phyloP scores from a whole-genome alignment of 192 early-diverging fungal genomes.

The Backusella australiensis region DNA sequence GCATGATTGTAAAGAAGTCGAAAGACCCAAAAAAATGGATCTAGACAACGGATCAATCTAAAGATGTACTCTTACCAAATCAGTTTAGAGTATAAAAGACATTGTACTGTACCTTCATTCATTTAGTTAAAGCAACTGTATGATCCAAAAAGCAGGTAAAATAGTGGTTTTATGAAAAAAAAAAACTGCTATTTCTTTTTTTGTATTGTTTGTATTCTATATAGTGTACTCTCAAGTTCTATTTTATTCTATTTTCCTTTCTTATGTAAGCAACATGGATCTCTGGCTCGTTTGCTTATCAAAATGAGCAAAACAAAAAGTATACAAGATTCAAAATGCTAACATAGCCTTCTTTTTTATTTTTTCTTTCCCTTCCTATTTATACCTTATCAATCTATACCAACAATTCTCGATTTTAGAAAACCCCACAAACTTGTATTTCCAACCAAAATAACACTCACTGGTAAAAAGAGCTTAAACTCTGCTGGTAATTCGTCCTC shows the following conservation, averaged over 20 bases:
- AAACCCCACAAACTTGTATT: background rate
- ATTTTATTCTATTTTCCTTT: background rate
- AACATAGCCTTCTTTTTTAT: background rate
- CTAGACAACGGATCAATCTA: background rate
- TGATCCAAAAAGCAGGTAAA: background rate
- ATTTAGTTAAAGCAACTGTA: background rate
- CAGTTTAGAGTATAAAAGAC: background rate
- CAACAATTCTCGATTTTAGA: background rate
- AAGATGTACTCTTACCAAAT: background rate
- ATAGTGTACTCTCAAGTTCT: background rate
- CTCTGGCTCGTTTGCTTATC: no score
- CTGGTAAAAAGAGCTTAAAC: slow-evolving; percentile 87
- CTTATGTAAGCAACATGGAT: background rate
- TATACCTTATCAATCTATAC: slow-evolving; percentile 8
- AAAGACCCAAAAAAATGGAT: background rate
- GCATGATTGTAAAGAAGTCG: background rate
- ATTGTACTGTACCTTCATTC: background rate
- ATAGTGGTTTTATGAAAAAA: background rate
- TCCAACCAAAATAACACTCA: slow-evolving; percentile 23
- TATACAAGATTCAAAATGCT: no score
- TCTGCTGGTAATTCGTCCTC: slow-evolving; percentile 93
- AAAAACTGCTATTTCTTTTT: background rate
- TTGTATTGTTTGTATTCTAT: background rate
- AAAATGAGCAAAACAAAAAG: no score
- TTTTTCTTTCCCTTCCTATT: background rate